Base-by-base conservation (phyloP, 176 grass and related monocot genomes). In the Hordeum vulgare region DNA sequence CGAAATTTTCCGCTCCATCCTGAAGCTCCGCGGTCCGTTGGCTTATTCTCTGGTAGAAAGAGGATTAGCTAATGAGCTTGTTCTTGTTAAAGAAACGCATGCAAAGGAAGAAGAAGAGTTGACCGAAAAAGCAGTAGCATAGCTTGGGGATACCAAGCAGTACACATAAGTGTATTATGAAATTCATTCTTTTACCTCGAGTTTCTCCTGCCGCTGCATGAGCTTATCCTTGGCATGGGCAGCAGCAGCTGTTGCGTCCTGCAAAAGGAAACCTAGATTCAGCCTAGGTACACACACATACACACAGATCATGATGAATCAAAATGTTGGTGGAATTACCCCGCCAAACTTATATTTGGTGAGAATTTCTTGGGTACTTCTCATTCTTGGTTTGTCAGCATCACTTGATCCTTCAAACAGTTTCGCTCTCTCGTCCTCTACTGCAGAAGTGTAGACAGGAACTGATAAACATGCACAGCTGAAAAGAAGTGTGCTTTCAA, bases 181-280 rank as follows among this genome's bases (percentile, higher is more conserved):
- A 79, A 76, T 67, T 39, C 15, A 27, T 34, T 39, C 49, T 75
- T 77, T 85, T 82, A 95, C 96, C 85, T 98, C 89, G 25, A 98
- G 93, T 57, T 95, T 98, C 80, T 98, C 96, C 88, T 95, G 92
- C 31, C 96, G 76, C 65, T 95, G 84, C 84, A 89, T 84, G 20
- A 98, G 93, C 80, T 98, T 98, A 45, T 95, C 96, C 86, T 80
- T 98, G 5, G 96, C 96, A 81, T 98, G 90, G 80, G 96, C 92
- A 90, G 93, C 96, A 3, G 96, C 96, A 10, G 93, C 96, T 12
- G 90, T 13, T 2, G 96, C 96, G 83, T 98, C 96, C 96, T 98
- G 86, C 51, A 90, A 68, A 53, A 57, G 12, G 23, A 24, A 62
- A 85, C 39, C 42, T 45, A 77, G 7, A 65, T 27, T 90, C 71